Evolutionary conservation across 768 basidiomycete species (phyloP), one percentile per base, ranked within the genome.

Genomic region (Tubosaeta sp.): DNA sequence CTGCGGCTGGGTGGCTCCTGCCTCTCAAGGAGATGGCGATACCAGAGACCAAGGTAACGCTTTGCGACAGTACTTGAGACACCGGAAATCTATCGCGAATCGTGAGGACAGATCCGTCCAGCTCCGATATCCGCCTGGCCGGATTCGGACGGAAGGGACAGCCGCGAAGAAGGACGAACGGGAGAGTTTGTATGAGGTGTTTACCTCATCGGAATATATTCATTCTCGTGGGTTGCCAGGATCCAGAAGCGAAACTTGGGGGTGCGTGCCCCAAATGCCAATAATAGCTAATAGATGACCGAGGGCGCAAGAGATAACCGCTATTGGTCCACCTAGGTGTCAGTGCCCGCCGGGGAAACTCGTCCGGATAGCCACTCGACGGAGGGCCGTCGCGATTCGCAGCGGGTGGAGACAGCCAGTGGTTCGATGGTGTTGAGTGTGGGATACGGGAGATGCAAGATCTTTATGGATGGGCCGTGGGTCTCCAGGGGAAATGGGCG

Each of bases 361-460:
- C 35, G 22, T 41, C 43, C 35, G 50, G 49, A 46, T 31, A 39
- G 50, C 37, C 13, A 50, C 27, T 51, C 31, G 42, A 59, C 52
- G 63, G 60, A 55, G 41, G 4, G 49, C 48, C 43, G 43, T 46
- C 37, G 34, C 27, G 59, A 66, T 64, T 59, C 56, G 53, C 49
- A 50, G 52, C 26, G 49, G 42, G 45, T 25, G 11, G 60, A 41
- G 35, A 39, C 10, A 35, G 11, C 31, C 29, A 17, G 35, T 25
- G 48, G 42, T 45, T 48, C 43, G 45, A 53, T 31, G 43, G 45
- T 10, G 27, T 42, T 29, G 11, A 31, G 48, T 16, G 41, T 11
- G 32, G 41, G 26, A 47, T 16, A 8, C 7, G 29, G 41, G 29
- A 45, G 9, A 16, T 6, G 38, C 14, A 52, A 31, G 17, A 49